A percentile compares a stretch with the other conserved stretches of the same genome.
These are phyloP conservation scores for Starmerella sp. DNA, from an alignment of 805 yeast species.

Conservation along the genomic window DNA sequence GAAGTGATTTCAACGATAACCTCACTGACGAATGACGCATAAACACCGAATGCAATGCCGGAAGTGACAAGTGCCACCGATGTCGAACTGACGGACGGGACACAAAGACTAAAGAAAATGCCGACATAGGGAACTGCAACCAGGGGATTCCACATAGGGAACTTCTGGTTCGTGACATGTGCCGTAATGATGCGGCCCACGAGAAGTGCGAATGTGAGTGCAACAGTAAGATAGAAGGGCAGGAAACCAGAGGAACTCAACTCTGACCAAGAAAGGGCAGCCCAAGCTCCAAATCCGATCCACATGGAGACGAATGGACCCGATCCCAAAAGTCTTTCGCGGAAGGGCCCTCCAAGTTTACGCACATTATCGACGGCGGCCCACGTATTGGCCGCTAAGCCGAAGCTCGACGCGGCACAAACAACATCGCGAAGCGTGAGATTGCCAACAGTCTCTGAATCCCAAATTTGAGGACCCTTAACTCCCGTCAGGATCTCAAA, in stretches of 20 bases:
- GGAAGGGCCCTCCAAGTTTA: constrained; percentile 35
- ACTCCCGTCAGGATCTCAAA: constrained; percentile 54
- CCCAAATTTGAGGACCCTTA: constrained; percentile 62
- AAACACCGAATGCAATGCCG: constrained; percentile 60
- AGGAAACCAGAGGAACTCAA: constrained; percentile 34
- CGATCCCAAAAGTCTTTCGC: constrained; percentile 35
- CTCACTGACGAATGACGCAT: constrained; percentile 55
- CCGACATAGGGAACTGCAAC: constrained; percentile 49
- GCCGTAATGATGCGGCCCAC: constrained; percentile 89
- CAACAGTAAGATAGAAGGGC: constrained; percentile 44
- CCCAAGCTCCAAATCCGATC: constrained; percentile 36
- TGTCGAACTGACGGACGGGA: constrained; percentile 38
- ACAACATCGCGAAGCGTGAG: constrained; percentile 12
- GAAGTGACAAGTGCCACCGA: constrained; percentile 40
- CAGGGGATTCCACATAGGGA: constrained; percentile 60
- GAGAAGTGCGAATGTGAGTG: constrained; percentile 62
- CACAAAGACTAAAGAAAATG: constrained; percentile 55
- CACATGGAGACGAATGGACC: constrained; percentile 58
- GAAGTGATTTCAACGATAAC: constrained; percentile 69
- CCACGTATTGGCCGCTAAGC: constrained; percentile 50
- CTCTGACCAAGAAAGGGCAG: constrained; percentile 38
- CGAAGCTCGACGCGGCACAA: constrained; percentile 10
- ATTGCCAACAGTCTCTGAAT: constrained; percentile 29
- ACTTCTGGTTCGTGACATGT: constrained; percentile 67
- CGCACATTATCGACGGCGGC: constrained; percentile 42